These are phyloP conservation scores for Nakataea oryzae DNA, from an alignment of 2,329 filamentous ascomycete genomes.

Conservation along the genomic window DNA sequence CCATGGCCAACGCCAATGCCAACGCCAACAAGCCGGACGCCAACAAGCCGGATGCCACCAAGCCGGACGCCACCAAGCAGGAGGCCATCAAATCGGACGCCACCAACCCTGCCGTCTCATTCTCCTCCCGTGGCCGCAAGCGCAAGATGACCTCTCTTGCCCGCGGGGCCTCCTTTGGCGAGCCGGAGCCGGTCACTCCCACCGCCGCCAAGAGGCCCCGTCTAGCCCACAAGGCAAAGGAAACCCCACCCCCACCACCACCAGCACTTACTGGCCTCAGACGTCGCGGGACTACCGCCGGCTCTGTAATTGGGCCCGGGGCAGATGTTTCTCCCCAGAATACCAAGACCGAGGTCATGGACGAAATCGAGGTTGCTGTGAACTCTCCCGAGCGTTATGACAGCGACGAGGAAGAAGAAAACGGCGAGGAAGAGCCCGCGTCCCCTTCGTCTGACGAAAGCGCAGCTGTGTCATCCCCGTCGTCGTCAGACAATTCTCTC, in stretches of 20 bases:
- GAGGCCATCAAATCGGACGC: conserved; percentile 12
- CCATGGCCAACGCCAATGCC: conserved; percentile 11
- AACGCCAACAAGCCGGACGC: conserved; percentile 8
- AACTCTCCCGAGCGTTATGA: neutral
- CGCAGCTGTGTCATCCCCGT: neutral
- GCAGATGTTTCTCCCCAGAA: conserved; percentile 15
- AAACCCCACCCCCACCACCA: conserved; percentile 11
- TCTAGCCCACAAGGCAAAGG: conserved; percentile 10
- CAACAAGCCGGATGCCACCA: too few relatives aligned
- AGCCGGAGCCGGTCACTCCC: conserved; percentile 19
- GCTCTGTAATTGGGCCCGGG: conserved; percentile 6
- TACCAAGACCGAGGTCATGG: conserved; percentile 37
- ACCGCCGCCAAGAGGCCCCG: conserved; percentile 23
- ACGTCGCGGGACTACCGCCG: neutral
- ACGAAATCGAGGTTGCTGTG: conserved; percentile 47
- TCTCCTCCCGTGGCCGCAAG: conserved; percentile 24
- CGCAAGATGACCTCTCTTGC: conserved; percentile 9
- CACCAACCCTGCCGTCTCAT: conserved; percentile 13
- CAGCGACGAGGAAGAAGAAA: conserved; percentile 19
- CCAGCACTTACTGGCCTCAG: conserved; percentile 4
- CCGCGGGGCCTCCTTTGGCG: conserved; percentile 18
- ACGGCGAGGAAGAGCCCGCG: conserved; percentile 8
- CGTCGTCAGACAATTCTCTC: neutral
- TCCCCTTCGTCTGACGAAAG: neutral
- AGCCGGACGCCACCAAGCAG: too few relatives aligned